A percentile compares a stretch with the other conserved stretches of the same genome.
Evolutionary conservation across 805 yeast genomes (phyloP).

Genomic region (Candida odintsovae): DNA sequence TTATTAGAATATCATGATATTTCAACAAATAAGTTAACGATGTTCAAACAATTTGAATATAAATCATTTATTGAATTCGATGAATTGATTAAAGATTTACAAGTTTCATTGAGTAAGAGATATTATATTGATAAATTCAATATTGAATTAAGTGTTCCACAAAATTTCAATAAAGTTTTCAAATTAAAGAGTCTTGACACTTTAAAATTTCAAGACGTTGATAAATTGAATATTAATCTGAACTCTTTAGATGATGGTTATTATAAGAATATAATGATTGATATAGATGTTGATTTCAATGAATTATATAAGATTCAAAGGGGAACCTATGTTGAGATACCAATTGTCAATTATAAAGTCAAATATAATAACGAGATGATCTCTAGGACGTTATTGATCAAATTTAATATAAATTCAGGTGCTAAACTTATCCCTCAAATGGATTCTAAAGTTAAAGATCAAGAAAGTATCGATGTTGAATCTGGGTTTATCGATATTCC

Average conservation of each 20-base stretch:
- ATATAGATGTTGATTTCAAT: slow-evolving; percentile 10
- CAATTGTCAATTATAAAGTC: slow-evolving; percentile 8
- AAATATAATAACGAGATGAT: slow-evolving; percentile 1
- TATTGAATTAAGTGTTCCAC: not conserved
- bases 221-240: slow-evolving; percentile 5
- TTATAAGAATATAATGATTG: slow-evolving; percentile 14
- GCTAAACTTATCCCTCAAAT: not conserved
- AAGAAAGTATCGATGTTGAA: slow-evolving; percentile 1
- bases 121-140: not conserved
- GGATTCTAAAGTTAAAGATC: not conserved
- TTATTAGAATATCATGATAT: not conserved
- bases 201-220: not conserved
- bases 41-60: not conserved
- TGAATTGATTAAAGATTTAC: not conserved
- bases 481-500: slow-evolving; percentile 22
- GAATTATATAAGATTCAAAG: slow-evolving; percentile 1
- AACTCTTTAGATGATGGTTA: slow-evolving; percentile 20
- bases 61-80: not conserved
- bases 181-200: slow-evolving; percentile 3
- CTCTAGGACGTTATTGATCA: slow-evolving; percentile 7
- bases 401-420: not conserved
- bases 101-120: not conserved
- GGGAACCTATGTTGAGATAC: slow-evolving; percentile 10
- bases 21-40: not conserved
- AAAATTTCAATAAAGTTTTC: not conserved